phyloP scores from a whole-genome alignment of 768 basidiomycete species.

The Filobasidium floriforme region DNA sequence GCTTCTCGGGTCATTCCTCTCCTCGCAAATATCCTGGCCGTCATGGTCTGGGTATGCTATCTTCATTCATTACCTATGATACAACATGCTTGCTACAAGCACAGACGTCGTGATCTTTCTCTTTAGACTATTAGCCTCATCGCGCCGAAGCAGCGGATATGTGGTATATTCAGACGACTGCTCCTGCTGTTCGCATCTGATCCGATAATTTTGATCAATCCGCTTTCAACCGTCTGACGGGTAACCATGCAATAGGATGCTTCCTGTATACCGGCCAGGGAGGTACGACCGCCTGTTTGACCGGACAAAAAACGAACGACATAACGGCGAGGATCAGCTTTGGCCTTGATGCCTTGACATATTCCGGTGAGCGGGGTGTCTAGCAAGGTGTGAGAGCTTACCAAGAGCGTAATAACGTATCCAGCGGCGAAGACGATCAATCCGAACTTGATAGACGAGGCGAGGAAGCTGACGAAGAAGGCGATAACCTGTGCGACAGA shows the following conservation, averaged over 20 bases:
- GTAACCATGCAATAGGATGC: slow-evolving; percentile 7
- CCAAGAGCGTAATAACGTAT: slow-evolving; percentile 3
- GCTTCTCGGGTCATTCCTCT: neutral
- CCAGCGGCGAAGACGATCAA: slow-evolving; percentile 8
- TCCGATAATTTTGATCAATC: neutral
- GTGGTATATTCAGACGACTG: too few relatives aligned
- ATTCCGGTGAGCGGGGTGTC: too few relatives aligned
- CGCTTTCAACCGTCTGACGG: slow-evolving; percentile 3
- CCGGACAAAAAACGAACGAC: too few relatives aligned
- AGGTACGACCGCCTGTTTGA: slow-evolving; percentile 9
- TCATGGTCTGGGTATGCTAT: too few relatives aligned
- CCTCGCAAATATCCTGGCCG: neutral
- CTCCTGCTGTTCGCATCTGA: too few relatives aligned
- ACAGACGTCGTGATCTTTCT: too few relatives aligned
- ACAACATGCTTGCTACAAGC: too few relatives aligned
- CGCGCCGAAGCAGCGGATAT: too few relatives aligned
- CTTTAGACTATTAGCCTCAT: too few relatives aligned
- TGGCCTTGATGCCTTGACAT: neutral
- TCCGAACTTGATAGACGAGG: slow-evolving; percentile 2
- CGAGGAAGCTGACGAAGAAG: slow-evolving; percentile 1
- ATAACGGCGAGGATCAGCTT: neutral
- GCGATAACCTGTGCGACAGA: slow-evolving; percentile 5
- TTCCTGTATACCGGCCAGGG: slow-evolving; percentile 14
- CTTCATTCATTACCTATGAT: too few relatives aligned
- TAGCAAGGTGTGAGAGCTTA: neutral